A percentile compares a stretch with the other conserved stretches of the same genome.
phyloP scores from a whole-genome alignment of 73 alveolate species.

The Symbiodinium natans region DNA sequence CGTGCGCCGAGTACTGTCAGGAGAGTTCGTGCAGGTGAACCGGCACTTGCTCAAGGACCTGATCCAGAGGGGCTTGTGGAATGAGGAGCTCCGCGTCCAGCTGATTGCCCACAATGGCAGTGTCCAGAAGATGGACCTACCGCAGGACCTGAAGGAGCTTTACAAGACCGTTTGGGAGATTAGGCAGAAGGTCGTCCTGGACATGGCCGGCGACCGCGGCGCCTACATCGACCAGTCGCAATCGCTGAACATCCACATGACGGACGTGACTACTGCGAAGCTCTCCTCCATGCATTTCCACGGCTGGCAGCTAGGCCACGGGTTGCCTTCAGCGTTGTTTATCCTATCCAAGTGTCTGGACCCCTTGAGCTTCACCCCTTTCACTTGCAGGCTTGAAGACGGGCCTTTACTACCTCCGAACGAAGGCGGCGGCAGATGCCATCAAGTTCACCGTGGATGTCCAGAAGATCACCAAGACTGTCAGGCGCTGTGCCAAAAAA shows the following conservation, averaged over 20 bases:
- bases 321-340: too few relatives aligned
- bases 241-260: constrained; percentile 85
- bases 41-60: constrained; percentile 98
- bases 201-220: constrained; percentile 97
- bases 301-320: constrained; percentile 86
- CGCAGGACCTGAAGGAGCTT: constrained; percentile 96
- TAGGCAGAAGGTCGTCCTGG: constrained; percentile 96
- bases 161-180: constrained; percentile 99
- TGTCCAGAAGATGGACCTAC: constrained; percentile 96
- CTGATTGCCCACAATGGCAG: constrained; percentile 97
- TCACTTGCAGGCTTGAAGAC: constrained; percentile 95
- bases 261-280: constrained; percentile 63
- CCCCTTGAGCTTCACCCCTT: neutral
- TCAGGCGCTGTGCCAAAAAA: neutral
- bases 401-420: constrained; percentile 98
- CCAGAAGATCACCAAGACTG: constrained; percentile 94
- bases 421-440: constrained; percentile 98
- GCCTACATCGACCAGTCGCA: constrained; percentile 94
- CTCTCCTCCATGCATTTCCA: constrained; percentile 95
- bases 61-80: constrained; percentile 97
- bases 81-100: constrained; percentile 95
- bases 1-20: constrained; percentile 98
- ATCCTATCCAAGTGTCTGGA: too few relatives aligned
- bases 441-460: constrained; percentile 98
- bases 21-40: constrained; percentile 97